Evolutionary conservation across 495 filamentous ascomycete species (phyloP).

Genomic region (Neurospora sp.): DNA sequence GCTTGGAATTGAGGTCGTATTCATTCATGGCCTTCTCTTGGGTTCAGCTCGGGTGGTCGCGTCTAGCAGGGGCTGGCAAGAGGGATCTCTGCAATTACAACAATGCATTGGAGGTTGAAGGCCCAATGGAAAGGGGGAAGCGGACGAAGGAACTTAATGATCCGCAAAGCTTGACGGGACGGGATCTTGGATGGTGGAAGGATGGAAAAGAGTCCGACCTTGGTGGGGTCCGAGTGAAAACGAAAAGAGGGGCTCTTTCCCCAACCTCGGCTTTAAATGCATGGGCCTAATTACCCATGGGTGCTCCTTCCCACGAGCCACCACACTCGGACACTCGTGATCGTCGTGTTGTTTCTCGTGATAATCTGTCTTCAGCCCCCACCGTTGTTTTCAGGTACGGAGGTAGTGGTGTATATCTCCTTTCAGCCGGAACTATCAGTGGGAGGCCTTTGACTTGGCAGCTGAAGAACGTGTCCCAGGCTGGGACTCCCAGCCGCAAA

Average conservation of each 20-base stretch:
- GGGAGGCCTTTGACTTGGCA: neutral
- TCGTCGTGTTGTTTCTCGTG: neutral
- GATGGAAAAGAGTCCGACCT: neutral
- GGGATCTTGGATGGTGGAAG: too few relatives aligned
- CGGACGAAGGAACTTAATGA: neutral
- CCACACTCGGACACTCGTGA: neutral
- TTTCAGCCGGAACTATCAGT: neutral
- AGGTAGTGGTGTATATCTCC: neutral
- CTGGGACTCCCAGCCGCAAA: neutral
- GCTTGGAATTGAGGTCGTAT: too few relatives aligned
- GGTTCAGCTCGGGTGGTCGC: neutral
- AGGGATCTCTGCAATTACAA: neutral
- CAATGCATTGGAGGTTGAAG: neutral
- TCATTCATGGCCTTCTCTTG: neutral
- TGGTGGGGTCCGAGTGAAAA: neutral
- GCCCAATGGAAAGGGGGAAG: neutral
- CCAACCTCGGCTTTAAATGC: neutral
- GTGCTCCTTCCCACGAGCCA: neutral
- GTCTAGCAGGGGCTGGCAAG: neutral
- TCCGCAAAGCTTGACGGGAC: neutral
- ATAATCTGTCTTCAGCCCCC: neutral
- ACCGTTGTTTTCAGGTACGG: neutral
- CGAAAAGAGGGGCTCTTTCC: neutral
- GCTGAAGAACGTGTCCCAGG: neutral
- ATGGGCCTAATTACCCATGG: neutral